Evolutionary conservation across 2,329 filamentous ascomycete species (phyloP), one percentile per base, ranked within the genome.

Genomic region (Microdochium bolleyi): DNA sequence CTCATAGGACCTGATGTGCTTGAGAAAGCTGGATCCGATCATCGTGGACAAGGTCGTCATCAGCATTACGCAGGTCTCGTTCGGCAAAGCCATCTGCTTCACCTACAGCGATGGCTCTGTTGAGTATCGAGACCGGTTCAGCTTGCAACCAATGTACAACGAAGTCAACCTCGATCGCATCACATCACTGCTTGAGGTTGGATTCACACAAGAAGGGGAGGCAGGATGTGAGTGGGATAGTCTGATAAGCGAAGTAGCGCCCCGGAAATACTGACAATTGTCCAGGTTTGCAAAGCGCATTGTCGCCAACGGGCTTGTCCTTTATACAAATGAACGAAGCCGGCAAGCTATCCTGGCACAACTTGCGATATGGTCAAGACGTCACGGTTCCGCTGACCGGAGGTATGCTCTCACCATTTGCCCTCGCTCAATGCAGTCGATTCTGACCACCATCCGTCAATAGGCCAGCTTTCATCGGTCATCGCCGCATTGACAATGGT

Each of bases 21-120:
- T 94, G 24, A 82, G 79, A 56, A 83, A 86, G 62, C 70, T 87
- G 22, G 80, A 88, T 2, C 83, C 92, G 50, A 75, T 89, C 8
- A 68, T 82, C 16, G 73, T 88, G 30, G 82, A 87, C 58, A 91
- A 89, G 64, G 77, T 88, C 24, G 73, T 92, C 1, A 69, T 96
- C 38, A 80, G 82, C 0, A 73, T 94, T 27, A 80, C 86, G 49
- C 73, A 83, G 2, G 75, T 88, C 19, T 86, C 87, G 60, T 83
- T 86, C 55, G 87, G 88, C 49, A 89, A 83, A 54, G 76, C 87
- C 2, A 57, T 96, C 2, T 84, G 86, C 27, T 75, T 96, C 54
- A 79, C 80, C 24, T 89, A 89, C 60, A 88, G 88, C 56, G 91
- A 96, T 64, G 89, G 92, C 11, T 87, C 84, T 0, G 75, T 95